Evolutionary conservation across 768 basidiomycete genomes (phyloP), one percentile per base, ranked within the genome.

Genomic region (Russula lepida): DNA sequence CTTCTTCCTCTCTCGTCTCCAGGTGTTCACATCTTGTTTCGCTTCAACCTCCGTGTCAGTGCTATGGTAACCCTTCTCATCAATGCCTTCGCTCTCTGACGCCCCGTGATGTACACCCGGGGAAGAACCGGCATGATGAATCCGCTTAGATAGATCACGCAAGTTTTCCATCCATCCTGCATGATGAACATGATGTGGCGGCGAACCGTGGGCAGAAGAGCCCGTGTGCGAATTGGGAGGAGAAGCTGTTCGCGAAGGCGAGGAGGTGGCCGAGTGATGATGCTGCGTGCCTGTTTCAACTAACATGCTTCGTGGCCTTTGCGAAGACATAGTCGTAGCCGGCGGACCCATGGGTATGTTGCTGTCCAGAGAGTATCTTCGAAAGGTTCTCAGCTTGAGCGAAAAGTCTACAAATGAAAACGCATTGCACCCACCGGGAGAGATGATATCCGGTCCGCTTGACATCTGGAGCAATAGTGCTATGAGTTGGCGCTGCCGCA

Each of bases 361-460:
- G 61, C 60, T 66, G 28, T 72, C 72, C 25, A 71, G 59, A 32
- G 71, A 71, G 51, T 72, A 71, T 39, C 68, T 72, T 62, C n/a
- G 27, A 48, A 52, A 44, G 6, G 9, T 1, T 4, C 6, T 21
- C 37, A 54, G 8, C 49, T 33, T 13, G 9, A n/a, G 54, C n/a
- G 57, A 6, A 25, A 27, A 35, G 28, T 19, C 17, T 6, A 44
- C 47, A 19, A n/a, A 35, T 2, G 56, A 33, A 28, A 6, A 12
- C 15, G 15, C 32, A 4, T 9, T 15, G n/a, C 2, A 59, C 68
- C 63, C 73, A 87, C 75, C 90, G 75, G 2, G 82, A 83, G 9
- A 92, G 74, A 54, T 79, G 77, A 65, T 83, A 90, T 15, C 89
- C 89, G 2, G 85, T 78, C 47, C 79, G 73, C 66, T 81, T 79